Evolutionary conservation across 371 early-diverging fungal species (phyloP).

Genomic region (Mucor plumbeus): DNA sequence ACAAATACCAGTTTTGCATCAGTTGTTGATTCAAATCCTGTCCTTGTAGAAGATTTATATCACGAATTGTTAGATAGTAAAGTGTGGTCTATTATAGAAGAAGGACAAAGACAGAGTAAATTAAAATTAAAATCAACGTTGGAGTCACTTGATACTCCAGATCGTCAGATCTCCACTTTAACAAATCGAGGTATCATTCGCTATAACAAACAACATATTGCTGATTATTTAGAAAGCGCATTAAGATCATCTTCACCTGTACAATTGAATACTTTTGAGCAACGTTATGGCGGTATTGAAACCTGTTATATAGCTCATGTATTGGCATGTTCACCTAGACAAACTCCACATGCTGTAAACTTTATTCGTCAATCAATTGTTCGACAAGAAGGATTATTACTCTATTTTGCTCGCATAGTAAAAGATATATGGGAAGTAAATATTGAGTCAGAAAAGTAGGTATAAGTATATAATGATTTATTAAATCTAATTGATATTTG

Average conservation of each 20-base stretch:
- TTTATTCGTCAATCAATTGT: not conserved
- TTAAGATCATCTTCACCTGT: not conserved
- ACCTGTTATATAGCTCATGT: conserved; percentile 3
- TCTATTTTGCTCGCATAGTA: conserved; percentile 9
- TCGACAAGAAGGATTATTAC: conserved; percentile 17
- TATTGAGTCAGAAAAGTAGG: conserved; percentile 11
- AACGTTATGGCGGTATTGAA: conserved; percentile 18
- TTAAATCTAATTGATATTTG: no score
- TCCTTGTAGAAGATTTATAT: conserved; percentile 16
- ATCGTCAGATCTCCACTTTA: conserved; percentile 1
- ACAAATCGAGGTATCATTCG: conserved; percentile 8
- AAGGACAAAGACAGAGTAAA: not conserved
- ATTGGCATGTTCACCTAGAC: conserved; percentile 2
- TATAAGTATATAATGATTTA: not conserved
- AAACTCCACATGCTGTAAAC: not conserved
- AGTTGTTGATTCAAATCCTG: conserved; percentile 7
- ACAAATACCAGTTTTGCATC: not conserved
- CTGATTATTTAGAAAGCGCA: conserved; percentile 12
- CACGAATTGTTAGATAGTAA: conserved; percentile 1
- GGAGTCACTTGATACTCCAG: not conserved
- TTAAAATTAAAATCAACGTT: not conserved
- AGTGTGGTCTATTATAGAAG: conserved; percentile 19
- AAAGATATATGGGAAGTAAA: conserved; percentile 13
- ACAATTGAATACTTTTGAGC: not conserved
- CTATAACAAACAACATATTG: conserved; percentile 16